phyloP scores from a whole-genome alignment of 495 filamentous ascomycete species.

The Aspergillus sparsus region DNA sequence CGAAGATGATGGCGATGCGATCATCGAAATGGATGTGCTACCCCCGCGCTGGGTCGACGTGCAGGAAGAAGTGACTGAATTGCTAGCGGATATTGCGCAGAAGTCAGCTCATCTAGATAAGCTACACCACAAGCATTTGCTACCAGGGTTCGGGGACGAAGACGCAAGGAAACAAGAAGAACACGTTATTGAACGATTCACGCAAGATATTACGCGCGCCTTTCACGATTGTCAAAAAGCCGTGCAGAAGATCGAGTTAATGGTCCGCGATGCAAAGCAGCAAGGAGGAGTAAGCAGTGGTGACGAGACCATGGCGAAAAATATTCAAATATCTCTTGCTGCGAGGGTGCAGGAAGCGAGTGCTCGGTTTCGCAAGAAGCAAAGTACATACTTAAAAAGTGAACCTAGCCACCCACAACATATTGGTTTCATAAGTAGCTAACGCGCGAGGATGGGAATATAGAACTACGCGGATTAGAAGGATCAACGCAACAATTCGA shows the following conservation, averaged over 20 bases:
- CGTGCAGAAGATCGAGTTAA: slow-evolving; percentile 81
- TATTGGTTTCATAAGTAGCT: slow-evolving; percentile 6
- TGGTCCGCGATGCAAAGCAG: slow-evolving; percentile 74
- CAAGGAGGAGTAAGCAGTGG: slow-evolving; percentile 68
- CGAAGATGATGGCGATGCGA: slow-evolving; percentile 86
- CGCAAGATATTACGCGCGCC: slow-evolving; percentile 80
- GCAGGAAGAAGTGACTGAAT: slow-evolving; percentile 86
- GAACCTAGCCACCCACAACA: slow-evolving; percentile 24
- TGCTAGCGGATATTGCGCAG: slow-evolving; percentile 75
- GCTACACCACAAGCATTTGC: slow-evolving; percentile 93
- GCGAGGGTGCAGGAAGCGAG: slow-evolving; percentile 89
- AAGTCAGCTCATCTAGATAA: slow-evolving; percentile 85
- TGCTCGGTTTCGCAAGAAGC: slow-evolving; percentile 91
- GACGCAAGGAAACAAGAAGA: slow-evolving; percentile 81
- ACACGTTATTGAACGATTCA: slow-evolving; percentile 83
- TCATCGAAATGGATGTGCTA: slow-evolving; percentile 97
- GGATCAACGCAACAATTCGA: slow-evolving; percentile 63
- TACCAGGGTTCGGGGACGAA: slow-evolving; percentile 96
- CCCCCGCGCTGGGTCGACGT: slow-evolving; percentile 96
- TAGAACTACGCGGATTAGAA: slow-evolving; percentile 82
- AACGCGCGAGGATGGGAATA: slow-evolving; percentile 15
- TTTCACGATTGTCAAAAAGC: slow-evolving; percentile 89
- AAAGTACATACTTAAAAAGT: slow-evolving; percentile 96
- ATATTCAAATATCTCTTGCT: slow-evolving; percentile 89
- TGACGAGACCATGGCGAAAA: slow-evolving; percentile 94